Base-by-base conservation (phyloP, 495 filamentous ascomycete species). In the Podospora pseudocomata region DNA sequence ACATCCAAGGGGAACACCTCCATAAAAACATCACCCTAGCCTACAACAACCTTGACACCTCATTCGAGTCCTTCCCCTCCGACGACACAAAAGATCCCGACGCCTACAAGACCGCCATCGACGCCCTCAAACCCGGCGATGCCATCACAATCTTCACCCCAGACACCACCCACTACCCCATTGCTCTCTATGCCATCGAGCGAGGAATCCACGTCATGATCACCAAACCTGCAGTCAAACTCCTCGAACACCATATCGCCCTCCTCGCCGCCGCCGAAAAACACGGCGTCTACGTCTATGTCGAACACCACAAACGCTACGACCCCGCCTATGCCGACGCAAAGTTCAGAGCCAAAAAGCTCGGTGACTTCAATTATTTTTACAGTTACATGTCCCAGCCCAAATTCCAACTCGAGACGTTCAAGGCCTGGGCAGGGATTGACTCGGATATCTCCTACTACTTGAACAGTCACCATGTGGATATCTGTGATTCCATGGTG, bases 101-200 rank as follows among this genome's bases (percentile, higher is more conserved):
- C 54, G 87, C 94, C 30, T 97, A 97, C 85, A 97, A 96, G 77
- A 75, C 86, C 6, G 94, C 94, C 65, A 97, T 97, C 74, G 91
- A 97, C 76, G 88, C 89, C 26, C 84, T 97, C 53, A 86, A 87
- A 56, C 86, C 88, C 6, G 94, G 93, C 64, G 92, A 92, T 68
- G 94, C 92, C 63, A 94, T 97, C 80, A 97, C 94, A 11, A 96
- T 97, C 78, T 97, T 97, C 86, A 97, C 94, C 2, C 94, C 94
- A 0, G 94, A 97, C 76, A 90, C 92, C 1, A 97, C 93, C 2
- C 94, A 97, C 77, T 97, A 89, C 78, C 91, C 92, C n/a, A 97
- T 97, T 72, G 94, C 94, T 3, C 82, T 97, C 18, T 97, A 97
- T 73, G 94, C 94, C 54, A 93, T 97, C 76, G 86, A 93, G 75